Conservation (phyloP, 2,329 filamentous ascomycete genomes). For the Tolypocladium pustulatum region DNA sequence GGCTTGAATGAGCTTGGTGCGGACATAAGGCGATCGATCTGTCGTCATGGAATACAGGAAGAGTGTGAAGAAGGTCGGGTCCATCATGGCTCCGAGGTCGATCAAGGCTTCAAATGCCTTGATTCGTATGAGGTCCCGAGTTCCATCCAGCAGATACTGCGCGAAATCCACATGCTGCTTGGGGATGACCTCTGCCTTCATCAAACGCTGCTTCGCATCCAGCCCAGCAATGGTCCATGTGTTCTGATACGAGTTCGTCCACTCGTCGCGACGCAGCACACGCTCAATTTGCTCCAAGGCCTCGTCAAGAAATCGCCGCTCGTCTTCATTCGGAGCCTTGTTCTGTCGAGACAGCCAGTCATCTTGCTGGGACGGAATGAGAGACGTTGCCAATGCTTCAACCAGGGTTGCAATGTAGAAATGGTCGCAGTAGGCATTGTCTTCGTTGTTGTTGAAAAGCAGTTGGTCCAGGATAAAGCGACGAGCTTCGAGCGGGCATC, state of each 20-base stretch:
- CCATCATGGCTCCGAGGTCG: constrained; percentile 50
- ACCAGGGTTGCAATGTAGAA: constrained; percentile 80
- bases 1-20: constrained; percentile 47
- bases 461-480: constrained; percentile 82
- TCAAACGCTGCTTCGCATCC: constrained; percentile 49
- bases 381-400: constrained; percentile 45
- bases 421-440: constrained; percentile 81
- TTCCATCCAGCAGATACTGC: constrained; percentile 56
- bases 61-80: constrained; percentile 43
- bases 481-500: constrained; percentile 68
- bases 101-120: constrained; percentile 55
- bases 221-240: constrained; percentile 53
- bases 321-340: constrained; percentile 33
- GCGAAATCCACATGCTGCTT: constrained; percentile 44
- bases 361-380: constrained; percentile 38
- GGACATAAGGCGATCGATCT: constrained; percentile 53
- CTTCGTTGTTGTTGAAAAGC: constrained; percentile 87
- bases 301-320: constrained; percentile 37
- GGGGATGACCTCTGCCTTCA: constrained; percentile 53
- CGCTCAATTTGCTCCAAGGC: constrained; percentile 55
- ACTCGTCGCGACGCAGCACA: constrained; percentile 57
- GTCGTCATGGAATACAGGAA: constrained; percentile 49
- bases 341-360: constrained; percentile 34
- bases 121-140: constrained; percentile 51
- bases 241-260: constrained; percentile 58